Conservation (phyloP, 176 grass and related monocot genomes). For the Avena sativa region DNA sequence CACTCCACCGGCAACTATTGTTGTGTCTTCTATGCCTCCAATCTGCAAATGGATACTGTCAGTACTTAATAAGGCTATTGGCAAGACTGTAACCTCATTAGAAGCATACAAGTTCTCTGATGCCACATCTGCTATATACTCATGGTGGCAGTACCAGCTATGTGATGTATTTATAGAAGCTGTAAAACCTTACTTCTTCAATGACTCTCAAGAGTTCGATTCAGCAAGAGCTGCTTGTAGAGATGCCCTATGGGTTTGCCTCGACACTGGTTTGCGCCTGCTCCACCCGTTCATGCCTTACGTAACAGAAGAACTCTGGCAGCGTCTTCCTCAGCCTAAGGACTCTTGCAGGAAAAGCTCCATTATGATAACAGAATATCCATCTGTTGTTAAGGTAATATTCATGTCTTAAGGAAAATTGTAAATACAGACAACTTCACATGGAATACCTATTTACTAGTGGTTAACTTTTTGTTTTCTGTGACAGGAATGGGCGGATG, state of each 20-base stretch:
- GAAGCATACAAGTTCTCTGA: constrained; percentile 89
- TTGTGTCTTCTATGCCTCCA: constrained; percentile 60
- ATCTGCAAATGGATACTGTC: constrained; percentile 96
- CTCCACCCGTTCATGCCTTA: constrained; percentile 94
- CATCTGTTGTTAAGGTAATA: constrained; percentile 71
- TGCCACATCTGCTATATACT: constrained; percentile 88
- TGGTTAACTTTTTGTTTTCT: constrained; percentile 35
- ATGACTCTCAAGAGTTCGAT: constrained; percentile 67
- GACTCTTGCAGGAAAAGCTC: constrained; percentile 66
- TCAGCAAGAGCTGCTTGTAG: constrained; percentile 69
- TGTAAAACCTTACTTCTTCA: constrained; percentile 85
- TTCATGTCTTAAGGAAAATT: neutral
- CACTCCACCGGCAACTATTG: constrained; percentile 64
- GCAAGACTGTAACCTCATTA: constrained; percentile 77
- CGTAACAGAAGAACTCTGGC: constrained; percentile 92
- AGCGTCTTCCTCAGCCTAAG: constrained; percentile 78
- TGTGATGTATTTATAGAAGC: constrained; percentile 95
- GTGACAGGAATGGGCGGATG: constrained; percentile 76
- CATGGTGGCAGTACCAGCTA: constrained; percentile 90
- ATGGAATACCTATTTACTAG: constrained; percentile 26
- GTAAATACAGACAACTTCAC: neutral
- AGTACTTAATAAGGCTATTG: constrained; percentile 75
- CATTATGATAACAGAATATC: constrained; percentile 93
- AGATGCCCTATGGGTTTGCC: constrained; percentile 79
- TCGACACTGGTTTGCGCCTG: constrained; percentile 78